Evolutionary conservation across 2,329 filamentous ascomycete species (phyloP).

Genomic region (Nigrospora sphaerica): DNA sequence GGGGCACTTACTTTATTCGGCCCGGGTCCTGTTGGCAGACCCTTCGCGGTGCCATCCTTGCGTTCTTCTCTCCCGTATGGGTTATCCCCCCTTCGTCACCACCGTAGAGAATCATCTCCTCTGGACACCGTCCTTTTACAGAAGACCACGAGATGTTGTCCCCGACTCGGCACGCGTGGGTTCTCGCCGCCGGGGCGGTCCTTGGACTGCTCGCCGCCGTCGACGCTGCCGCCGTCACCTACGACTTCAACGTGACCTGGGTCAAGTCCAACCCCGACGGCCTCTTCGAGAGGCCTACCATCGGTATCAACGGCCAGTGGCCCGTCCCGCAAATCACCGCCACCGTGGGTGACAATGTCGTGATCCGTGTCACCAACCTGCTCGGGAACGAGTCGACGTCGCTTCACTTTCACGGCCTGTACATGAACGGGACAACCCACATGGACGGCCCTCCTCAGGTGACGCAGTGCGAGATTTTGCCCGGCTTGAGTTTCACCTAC

Average conservation of each 20-base stretch:
- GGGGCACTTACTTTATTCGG: too few relatives aligned
- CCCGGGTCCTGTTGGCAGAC: too few relatives aligned
- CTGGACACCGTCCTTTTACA: too few relatives aligned
- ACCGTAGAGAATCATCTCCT: too few relatives aligned
- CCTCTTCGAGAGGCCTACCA: slow-evolving; percentile 53
- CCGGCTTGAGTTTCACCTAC: slow-evolving; percentile 61
- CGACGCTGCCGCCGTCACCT: slow-evolving; percentile 40
- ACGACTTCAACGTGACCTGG: slow-evolving; percentile 67
- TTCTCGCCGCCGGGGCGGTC: too few relatives aligned
- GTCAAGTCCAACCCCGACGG: slow-evolving; percentile 67
- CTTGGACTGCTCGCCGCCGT: too few relatives aligned
- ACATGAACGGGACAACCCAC: slow-evolving; percentile 56
- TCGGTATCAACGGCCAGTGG: slow-evolving; percentile 73
- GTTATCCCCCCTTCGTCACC: too few relatives aligned
- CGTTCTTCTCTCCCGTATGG: too few relatives aligned
- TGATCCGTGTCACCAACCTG: slow-evolving; percentile 52
- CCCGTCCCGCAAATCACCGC: slow-evolving; percentile 62
- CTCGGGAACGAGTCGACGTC: slow-evolving; percentile 57
- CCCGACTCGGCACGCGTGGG: too few relatives aligned
- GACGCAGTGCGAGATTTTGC: slow-evolving; percentile 59
- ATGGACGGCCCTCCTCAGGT: slow-evolving; percentile 67
- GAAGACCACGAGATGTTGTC: too few relatives aligned
- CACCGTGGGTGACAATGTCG: slow-evolving; percentile 52
- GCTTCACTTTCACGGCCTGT: slow-evolving; percentile 66
- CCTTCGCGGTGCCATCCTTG: too few relatives aligned